Base-by-base conservation (phyloP, 2,329 filamentous ascomycete genomes). In the Elsinoe australis region DNA sequence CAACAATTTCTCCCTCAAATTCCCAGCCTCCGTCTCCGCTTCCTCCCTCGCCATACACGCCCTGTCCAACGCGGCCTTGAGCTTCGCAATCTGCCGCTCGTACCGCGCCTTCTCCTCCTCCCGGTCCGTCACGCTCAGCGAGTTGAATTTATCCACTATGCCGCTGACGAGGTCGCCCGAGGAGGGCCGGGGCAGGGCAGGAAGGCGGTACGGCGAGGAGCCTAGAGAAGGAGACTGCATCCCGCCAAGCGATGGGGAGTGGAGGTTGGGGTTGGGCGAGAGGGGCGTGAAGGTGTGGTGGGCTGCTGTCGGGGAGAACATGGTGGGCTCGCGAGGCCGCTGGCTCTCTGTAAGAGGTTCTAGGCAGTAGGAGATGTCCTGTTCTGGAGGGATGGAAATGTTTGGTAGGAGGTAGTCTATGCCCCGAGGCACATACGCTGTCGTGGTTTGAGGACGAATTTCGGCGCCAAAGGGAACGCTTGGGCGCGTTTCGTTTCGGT, bases 91-190 rank as follows among this genome's bases (percentile, higher is more conserved):
- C 52, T 50, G 39, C 19, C 64, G 61, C 55, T 71, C 68, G 18
- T 48, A 48, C 8, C 45, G 32, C 41, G 51, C 53, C 41, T 55
- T 56, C 51, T 66, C 63, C 15, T 61, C 64, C 47, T 70, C 65
- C 48, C 64, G 63, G 57, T 74, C 71, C 58, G 69, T 68, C 50
- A 74, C 67, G 50, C 81, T 75, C 28, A 87, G 71, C 50, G 72
- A 76, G 67, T 87, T 85, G 65, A 87, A 86, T 64, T 85, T 83
- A 59, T 78, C 80, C 53, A 85, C 82, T 59, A 74, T 65, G 32
- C 68, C 68, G 10, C 26, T 34, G 45, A 48, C 45, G 2, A 48
- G 34, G 17, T 48, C 45, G 22, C 45, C 31, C 62, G 62, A 48
- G n/a, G 31, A 12, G 67, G 65, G 21, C 61, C 62, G 15, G 62